Conservation (phyloP, 257 asterid genomes). For the Ehretia macrophylla region DNA sequence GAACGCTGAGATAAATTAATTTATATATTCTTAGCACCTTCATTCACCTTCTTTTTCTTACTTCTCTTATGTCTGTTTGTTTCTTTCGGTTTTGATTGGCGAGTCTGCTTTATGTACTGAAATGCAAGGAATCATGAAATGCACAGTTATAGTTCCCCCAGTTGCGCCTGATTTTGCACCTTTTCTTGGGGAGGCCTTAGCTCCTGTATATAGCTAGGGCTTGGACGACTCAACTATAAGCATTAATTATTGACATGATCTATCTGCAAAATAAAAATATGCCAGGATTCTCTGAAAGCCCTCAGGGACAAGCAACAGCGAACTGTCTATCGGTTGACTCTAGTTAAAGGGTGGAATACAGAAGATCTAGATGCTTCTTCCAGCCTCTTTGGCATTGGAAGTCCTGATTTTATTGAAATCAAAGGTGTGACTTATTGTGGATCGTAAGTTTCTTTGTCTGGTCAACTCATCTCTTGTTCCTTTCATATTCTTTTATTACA, state of each 20-base stretch:
- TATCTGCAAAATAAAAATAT: conserved; percentile 5
- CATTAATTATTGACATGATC: conserved; percentile 4
- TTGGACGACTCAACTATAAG: not conserved
- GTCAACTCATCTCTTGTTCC: conserved; percentile 2
- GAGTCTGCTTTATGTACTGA: not conserved
- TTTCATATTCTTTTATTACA: not conserved
- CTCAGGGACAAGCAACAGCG: conserved; percentile 87
- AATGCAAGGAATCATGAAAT: not conserved
- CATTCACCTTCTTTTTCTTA: no score
- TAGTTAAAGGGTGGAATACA: conserved; percentile 98
- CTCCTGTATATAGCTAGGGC: not conserved
- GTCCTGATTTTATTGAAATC: conserved; percentile 91
- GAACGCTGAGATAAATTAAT: no score
- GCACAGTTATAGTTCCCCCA: not conserved
- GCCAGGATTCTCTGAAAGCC: conserved; percentile 86
- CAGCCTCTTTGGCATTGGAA: conserved; percentile 63
- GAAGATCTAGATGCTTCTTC: conserved; percentile 93
- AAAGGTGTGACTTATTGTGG: conserved; percentile 99
- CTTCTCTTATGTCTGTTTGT: not conserved
- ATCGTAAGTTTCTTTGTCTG: conserved; percentile 52
- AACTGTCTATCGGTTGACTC: conserved; percentile 89
- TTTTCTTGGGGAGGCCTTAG: not conserved
- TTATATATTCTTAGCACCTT: no score
- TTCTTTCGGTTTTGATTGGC: not conserved
- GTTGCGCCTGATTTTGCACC: not conserved